Evolutionary conservation across 345 rosid species (phyloP), one percentile per base, ranked within the genome.

Genomic region (Brassica cretica): DNA sequence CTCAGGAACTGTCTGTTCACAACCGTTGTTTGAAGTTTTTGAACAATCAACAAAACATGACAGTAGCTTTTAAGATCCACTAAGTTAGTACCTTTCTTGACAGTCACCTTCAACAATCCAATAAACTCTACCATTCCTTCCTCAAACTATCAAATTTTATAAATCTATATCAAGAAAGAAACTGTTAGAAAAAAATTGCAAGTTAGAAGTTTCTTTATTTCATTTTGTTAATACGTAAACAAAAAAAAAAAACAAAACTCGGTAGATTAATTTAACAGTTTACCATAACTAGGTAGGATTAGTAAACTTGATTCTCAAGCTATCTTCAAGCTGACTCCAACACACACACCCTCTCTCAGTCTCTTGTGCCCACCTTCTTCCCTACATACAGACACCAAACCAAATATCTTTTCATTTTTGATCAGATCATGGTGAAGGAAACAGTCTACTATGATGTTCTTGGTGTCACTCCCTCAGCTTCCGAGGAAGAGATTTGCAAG

Each of bases 401-500:
- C 32, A 29, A 29, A 29, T 29, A 27, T 7, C 61, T 32, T 64
- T 41, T 60, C 8, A 0, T 30, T 7, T 64, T 66, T 72, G 73
- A 58, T 72, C 64, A 12, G 15, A 78, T 49, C 74, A 79, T 79
- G 82, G 78, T 79, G 62, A 91, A 85, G 81, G 98, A 95, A 82
- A 92, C 91, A 25, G 96, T 89, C 30, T 95, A 88, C 79, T 95
- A 95, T 84, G 98, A 95, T 72, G 97, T 91, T 72, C 92, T 95
- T 14, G 99, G 94, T 69, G 94, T 95, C 81, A 88, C 84, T 85
- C 97, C 99, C 61, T 77, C 92, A 29, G 98, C 98, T 81, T 82
- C 98, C 0, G 97, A 95, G 76, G 90, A 93, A 61, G 99, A 92
- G 86, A 95, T 95, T 80, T 89, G 91, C 66, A 95, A 92, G 78